Conservation (phyloP, 345 rosid genomes). For the Populus nigra region DNA sequence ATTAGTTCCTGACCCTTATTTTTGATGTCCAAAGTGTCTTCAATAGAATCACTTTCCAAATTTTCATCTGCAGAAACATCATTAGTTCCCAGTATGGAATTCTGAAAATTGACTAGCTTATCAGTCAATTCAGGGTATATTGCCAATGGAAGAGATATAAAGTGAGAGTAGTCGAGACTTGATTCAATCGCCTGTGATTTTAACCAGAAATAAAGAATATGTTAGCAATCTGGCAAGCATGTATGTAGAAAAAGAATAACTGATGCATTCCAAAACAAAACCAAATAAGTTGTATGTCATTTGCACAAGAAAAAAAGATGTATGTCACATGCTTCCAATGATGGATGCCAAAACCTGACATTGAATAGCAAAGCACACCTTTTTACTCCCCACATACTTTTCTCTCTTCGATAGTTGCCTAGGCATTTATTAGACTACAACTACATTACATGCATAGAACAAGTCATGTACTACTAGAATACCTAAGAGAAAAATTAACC, state of each 20-base stretch:
- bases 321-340: background rate
- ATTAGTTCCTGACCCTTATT: conserved; percentile 23
- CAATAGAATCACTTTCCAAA: conserved; percentile 35
- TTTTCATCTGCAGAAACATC: conserved; percentile 24
- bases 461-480: background rate
- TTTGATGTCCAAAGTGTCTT: conserved; percentile 33
- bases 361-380: background rate
- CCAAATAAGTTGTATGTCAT: too few species aligned
- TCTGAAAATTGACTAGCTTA: conserved; percentile 73
- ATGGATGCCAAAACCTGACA: background rate
- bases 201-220: background rate
- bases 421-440: background rate
- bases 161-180: conserved; percentile 76
- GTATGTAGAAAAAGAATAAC: background rate
- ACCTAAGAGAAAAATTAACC: background rate
- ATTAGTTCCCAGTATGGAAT: conserved; percentile 46
- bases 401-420: background rate
- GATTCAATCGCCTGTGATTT: conserved; percentile 56
- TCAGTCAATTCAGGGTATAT: conserved; percentile 70
- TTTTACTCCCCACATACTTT: background rate
- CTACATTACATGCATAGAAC: background rate
- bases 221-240: background rate
- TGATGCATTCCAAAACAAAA: background rate
- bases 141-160: conserved; percentile 86
- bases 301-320: background rate